Evolutionary conservation across 805 yeast genomes (phyloP).

Genomic region (Pichia nakasei): DNA sequence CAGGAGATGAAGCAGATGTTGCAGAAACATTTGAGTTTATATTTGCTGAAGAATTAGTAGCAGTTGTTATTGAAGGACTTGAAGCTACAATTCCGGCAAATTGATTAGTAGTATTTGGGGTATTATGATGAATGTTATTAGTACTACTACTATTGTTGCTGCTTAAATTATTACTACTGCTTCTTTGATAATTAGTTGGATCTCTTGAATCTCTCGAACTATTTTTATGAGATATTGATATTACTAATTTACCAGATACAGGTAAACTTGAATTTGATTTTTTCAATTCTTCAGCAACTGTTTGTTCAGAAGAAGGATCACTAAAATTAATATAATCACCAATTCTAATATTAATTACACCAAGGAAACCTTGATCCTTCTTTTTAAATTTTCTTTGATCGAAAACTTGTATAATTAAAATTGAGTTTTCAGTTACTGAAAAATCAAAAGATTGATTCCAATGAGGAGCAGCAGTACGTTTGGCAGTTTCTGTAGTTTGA

Average conservation of each 20-base stretch:
- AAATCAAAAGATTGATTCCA: conserved; percentile 93
- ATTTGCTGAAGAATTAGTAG: neutral
- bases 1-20: neutral
- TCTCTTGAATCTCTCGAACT: conserved; percentile 21
- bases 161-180: conserved; percentile 3
- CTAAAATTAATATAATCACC: conserved; percentile 78
- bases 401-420: conserved; percentile 86
- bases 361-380: conserved; percentile 97
- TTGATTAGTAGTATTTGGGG: conserved; percentile 10
- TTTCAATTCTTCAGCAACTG: conserved; percentile 86
- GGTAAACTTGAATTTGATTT: conserved; percentile 85
- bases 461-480: conserved; percentile 90
- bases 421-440: conserved; percentile 67
- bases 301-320: conserved; percentile 51
- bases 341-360: conserved; percentile 86
- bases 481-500: conserved; percentile 86
- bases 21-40: neutral
- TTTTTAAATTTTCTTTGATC: conserved; percentile 96
- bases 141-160: neutral
- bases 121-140: neutral
- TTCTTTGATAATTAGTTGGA: conserved; percentile 21
- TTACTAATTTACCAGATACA: conserved; percentile 86
- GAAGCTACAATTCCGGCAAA: conserved; percentile 24
- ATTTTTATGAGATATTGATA: conserved; percentile 52
- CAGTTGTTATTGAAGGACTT: neutral